phyloP scores from a whole-genome alignment of 208 protist species.

The Endotrypanum monterogeii region DNA sequence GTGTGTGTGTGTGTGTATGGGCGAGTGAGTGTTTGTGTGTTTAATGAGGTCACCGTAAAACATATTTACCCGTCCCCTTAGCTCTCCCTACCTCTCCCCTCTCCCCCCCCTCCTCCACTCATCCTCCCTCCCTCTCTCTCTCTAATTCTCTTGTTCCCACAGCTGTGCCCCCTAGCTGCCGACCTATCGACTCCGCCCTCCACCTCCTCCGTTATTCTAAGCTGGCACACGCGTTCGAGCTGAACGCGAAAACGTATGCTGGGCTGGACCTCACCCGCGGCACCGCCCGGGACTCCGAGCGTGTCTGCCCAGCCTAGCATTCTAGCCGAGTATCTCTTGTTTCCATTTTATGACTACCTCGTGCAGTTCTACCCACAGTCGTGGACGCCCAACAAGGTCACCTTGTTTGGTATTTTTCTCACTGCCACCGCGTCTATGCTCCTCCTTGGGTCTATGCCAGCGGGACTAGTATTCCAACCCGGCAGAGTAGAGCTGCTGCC shows the following conservation, averaged over 20 bases:
- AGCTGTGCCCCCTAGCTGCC: not conserved
- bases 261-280: constrained; percentile 31
- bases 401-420: constrained; percentile 68
- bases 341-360: constrained; percentile 84
- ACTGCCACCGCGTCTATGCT: constrained; percentile 76
- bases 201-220: not conserved
- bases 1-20: too few species aligned
- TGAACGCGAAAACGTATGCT: not conserved
- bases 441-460: constrained; percentile 75
- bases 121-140: not conserved
- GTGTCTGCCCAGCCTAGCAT: constrained; percentile 62
- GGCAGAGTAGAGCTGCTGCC: constrained; percentile 48
- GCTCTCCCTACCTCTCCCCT: not conserved
- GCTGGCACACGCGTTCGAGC: not conserved
- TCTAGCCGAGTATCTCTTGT: constrained; percentile 75
- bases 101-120: not conserved
- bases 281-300: constrained; percentile 33
- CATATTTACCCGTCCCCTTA: too few species aligned
- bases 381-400: constrained; percentile 86
- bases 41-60: not conserved
- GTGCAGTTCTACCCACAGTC: constrained; percentile 57
- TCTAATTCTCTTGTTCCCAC: too few species aligned
- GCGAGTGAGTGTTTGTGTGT: not conserved
- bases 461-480: constrained; percentile 58
- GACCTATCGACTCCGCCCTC: not conserved